Base-by-base conservation (phyloP, 164 flowering plant genomes). In the Nymphaea colorata region DNA sequence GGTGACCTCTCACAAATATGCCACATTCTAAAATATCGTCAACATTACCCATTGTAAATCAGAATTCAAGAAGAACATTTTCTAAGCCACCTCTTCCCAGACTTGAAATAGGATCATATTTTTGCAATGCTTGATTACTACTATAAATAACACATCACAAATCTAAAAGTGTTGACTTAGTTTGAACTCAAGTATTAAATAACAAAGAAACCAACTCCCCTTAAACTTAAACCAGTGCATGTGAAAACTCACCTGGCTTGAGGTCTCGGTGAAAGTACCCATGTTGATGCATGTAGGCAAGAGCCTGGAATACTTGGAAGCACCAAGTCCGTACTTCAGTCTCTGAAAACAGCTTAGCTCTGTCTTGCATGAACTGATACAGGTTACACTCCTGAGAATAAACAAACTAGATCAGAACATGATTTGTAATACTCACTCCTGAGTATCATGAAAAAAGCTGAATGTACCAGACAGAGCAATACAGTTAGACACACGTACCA, bases 291-390 rank as follows among this genome's bases (percentile, higher is more conserved):
- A 92, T 92, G 80, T 95, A 90, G 16, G 91, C 87, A 73, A 95
- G 99, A 66, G 86, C 98, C 80, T 92, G 98, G 75, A 95, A 95
- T 42, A 95, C 91, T 86, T 95, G 99, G 68, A 88, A 95, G 80
- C 98, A 92, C 98, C 96, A 95, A 70, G 86, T 92, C 68, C 91
- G 80, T 43, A 95, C 81, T 76, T 92, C 98, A 79, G 80, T 67
- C 76, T 95, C 99, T 2, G 94, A 75, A 73, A 92, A 92, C 53
- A 82, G 85, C 69, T 80, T 92, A 60, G 75, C 79, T 67, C 87
- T 83, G 66, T 85, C 94, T 74, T 88, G 88, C 85, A 90, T 90
- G 42, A 95, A 89, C 74, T 95, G 94, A 78, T 95, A 95, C 12
- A 95, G 76, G 81, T 88, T 95, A 86, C 82, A 95, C 63, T 95